These are phyloP conservation scores for Fusarium hostae DNA, from an alignment of 2,329 filamentous ascomycete species.

Conservation along the genomic window DNA sequence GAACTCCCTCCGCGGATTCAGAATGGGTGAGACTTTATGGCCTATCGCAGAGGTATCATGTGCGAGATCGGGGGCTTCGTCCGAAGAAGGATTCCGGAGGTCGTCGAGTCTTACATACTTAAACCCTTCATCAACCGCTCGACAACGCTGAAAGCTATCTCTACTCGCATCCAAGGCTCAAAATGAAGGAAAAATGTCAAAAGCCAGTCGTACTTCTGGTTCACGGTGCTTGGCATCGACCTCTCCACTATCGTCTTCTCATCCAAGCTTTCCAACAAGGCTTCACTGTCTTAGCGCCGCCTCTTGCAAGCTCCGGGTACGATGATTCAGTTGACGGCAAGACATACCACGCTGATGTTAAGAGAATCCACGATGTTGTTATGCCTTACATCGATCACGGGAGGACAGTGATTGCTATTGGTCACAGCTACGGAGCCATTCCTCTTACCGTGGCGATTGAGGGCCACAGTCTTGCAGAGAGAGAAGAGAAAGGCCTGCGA, in stretches of 20 bases:
- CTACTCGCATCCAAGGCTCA: fast-evolving
- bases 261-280: slow-evolving; percentile 13
- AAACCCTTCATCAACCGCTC: background rate
- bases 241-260: slow-evolving; percentile 24
- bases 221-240: slow-evolving; percentile 35
- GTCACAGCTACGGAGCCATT: slow-evolving; percentile 33
- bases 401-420: slow-evolving; percentile 3
- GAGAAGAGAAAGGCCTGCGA: background rate
- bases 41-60: background rate
- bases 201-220: slow-evolving; percentile 20
- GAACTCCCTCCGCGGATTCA: background rate
- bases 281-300: slow-evolving; percentile 13
- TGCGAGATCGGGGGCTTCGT: background rate
- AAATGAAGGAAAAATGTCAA: background rate
- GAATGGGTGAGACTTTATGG: too few species aligned
- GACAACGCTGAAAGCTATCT: fast-evolving
- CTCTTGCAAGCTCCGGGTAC: slow-evolving; percentile 25
- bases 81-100: background rate
- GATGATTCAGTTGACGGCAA: slow-evolving; percentile 25
- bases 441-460: slow-evolving; percentile 9
- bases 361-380: background rate
- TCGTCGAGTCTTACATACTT: background rate
- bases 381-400: slow-evolving; percentile 9
- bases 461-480: slow-evolving; percentile 7
- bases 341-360: slow-evolving; percentile 20